phyloP scores from a whole-genome alignment of 495 filamentous ascomycete genomes.

The Bathelium albidoporum region DNA sequence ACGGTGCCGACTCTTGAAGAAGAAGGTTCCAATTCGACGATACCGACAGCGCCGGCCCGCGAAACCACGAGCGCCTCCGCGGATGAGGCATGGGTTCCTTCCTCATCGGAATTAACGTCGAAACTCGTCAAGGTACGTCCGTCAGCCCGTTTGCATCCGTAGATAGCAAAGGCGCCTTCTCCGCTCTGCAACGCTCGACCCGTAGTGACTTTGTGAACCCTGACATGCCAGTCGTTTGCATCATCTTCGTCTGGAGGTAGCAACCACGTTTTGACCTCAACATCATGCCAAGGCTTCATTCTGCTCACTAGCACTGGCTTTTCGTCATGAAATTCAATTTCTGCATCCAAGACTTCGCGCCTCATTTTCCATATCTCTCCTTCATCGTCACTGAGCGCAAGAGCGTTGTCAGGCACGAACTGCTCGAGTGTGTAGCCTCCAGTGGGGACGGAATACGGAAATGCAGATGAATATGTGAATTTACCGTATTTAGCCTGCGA shows the following conservation, averaged over 20 bases:
- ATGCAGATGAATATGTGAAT: conserved; percentile 65
- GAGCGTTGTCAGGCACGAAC: conserved; percentile 60
- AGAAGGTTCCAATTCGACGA: conserved; percentile 44
- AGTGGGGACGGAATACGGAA: conserved; percentile 66
- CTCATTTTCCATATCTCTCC: conserved; percentile 73
- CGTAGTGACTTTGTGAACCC: conserved; percentile 49
- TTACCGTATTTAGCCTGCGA: conserved; percentile 74
- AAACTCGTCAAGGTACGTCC: conserved; percentile 45
- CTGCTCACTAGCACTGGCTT: conserved; percentile 50
- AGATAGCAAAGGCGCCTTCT: conserved; percentile 63
- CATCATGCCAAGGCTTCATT: conserved; percentile 60
- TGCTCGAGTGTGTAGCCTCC: conserved; percentile 68
- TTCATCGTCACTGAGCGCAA: conserved; percentile 66
- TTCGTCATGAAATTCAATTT: conserved; percentile 40
- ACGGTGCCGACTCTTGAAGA: conserved; percentile 43
- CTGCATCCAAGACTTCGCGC: conserved; percentile 47
- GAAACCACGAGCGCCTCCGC: conserved; percentile 54
- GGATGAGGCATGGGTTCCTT: conserved; percentile 37
- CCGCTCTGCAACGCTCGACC: conserved; percentile 53
- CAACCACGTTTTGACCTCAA: conserved; percentile 52
- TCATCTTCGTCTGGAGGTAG: conserved; percentile 41
- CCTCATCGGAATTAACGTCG: conserved; percentile 41
- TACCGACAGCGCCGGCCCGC: conserved; percentile 56
- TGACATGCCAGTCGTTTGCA: conserved; percentile 57
- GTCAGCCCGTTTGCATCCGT: conserved; percentile 46